A percentile compares a stretch with the other conserved stretches of the same genome.
These are phyloP conservation scores for Arabis alpina DNA, from an alignment of 345 rosid species.

Conservation along the genomic window DNA sequence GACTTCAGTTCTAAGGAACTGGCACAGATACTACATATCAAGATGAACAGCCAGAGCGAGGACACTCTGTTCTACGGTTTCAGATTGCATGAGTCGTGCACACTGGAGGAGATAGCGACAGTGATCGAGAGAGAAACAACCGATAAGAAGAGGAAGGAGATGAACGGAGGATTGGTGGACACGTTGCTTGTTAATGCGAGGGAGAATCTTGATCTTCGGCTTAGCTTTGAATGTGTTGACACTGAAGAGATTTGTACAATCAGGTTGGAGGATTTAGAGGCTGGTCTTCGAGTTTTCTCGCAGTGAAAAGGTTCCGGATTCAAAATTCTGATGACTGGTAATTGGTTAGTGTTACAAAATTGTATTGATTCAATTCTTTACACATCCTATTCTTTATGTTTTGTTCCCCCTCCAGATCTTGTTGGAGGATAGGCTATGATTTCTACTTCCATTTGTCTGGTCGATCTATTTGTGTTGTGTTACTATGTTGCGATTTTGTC, in stretches of 20 bases:
- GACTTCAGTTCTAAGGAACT: conserved; percentile 79
- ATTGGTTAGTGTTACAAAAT: conserved; percentile 32
- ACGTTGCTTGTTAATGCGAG: conserved; percentile 87
- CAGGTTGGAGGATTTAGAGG: conserved; percentile 74
- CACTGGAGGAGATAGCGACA: conserved; percentile 61
- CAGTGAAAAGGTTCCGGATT: conserved; percentile 32
- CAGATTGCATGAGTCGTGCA: conserved; percentile 68
- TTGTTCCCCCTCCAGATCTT: conserved; percentile 20
- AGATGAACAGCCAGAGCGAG: conserved; percentile 79
- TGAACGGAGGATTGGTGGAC: conserved; percentile 92
- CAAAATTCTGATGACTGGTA: not conserved
- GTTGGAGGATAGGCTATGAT: conserved; percentile 28
- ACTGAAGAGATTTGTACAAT: conserved; percentile 69
- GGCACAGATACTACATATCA: conserved; percentile 77
- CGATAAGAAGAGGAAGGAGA: conserved; percentile 85
- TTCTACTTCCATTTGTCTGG: conserved; percentile 8
- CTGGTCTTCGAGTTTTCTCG: conserved; percentile 61
- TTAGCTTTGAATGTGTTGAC: conserved; percentile 80
- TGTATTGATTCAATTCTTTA: conserved; percentile 41
- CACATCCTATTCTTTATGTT: conserved; percentile 35
- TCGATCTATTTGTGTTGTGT: conserved; percentile 17
- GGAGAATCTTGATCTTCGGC: conserved; percentile 87
- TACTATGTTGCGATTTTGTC: not conserved
- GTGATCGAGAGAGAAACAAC: conserved; percentile 71
- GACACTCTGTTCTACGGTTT: conserved; percentile 70